Conservation (phyloP, 768 basidiomycete species). For the Dentipellis fragilis region DNA sequence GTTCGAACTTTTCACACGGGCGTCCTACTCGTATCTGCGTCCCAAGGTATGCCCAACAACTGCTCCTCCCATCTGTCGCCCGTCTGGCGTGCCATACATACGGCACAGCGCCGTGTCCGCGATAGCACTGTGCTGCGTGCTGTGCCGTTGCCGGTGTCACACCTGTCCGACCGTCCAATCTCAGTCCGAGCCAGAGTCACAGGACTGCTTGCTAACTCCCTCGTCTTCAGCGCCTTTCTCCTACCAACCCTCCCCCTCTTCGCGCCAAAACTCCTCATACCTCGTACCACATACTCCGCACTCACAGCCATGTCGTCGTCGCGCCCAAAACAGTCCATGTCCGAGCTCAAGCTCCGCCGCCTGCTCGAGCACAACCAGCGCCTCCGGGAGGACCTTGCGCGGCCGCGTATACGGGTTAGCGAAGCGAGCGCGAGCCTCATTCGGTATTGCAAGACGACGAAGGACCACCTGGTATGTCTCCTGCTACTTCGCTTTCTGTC, state of each 20-base stretch:
- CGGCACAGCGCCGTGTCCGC: no score
- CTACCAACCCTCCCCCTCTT: background rate
- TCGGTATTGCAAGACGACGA: conserved; percentile 63
- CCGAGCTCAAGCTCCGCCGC: conserved; percentile 70
- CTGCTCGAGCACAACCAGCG: conserved; percentile 68
- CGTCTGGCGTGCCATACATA: no score
- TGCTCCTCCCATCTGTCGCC: no score
- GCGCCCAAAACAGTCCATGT: conserved; percentile 64
- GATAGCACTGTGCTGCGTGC: no score
- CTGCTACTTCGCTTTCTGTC: background rate
- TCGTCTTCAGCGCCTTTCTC: background rate
- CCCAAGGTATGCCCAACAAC: no score
- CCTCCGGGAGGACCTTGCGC: conserved; percentile 59
- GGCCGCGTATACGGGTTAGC: conserved; percentile 63
- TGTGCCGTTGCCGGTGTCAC: no score
- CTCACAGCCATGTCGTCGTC: conserved; percentile 37
- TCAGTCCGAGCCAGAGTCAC: no score
- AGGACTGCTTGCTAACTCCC: no score
- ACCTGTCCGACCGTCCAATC: no score
- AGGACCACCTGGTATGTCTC: conserved; percentile 51
- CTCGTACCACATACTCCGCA: background rate
- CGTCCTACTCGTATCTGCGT: no score
- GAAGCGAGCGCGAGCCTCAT: conserved; percentile 68
- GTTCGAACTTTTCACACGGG: no score
- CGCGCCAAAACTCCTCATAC: background rate